Percentiles rank a stretch among this genome's conserved stretches.
phyloP scores from a whole-genome alignment of 148 eudicot genomes.

The Euryodendron excelsum region DNA sequence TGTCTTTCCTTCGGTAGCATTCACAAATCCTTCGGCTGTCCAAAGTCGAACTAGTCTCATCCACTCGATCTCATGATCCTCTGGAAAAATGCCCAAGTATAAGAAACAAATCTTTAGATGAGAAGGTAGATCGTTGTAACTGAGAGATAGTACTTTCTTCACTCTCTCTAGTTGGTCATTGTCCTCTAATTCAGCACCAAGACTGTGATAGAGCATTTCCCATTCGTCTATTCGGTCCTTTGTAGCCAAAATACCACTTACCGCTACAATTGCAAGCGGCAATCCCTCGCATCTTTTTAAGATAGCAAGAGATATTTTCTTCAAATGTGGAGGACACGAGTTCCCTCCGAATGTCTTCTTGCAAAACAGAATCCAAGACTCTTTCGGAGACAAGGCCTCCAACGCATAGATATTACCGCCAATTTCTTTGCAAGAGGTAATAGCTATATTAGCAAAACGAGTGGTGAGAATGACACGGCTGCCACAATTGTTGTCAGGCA shows the following conservation, averaged over 20 bases:
- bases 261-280: not conserved
- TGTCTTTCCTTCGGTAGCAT: too few relatives aligned
- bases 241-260: not conserved
- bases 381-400: not conserved
- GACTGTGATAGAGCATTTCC: not conserved
- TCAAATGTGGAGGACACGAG: not conserved
- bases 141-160: not conserved
- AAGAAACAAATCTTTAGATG: conserved; percentile 11
- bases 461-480: not conserved
- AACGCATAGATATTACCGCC: not conserved
- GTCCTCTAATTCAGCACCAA: not conserved
- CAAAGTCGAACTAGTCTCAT: too few relatives aligned
- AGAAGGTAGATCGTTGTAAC: conserved; percentile 3
- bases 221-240: not conserved
- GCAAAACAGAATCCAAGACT: conserved; percentile 1
- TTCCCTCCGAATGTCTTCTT: not conserved
- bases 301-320: not conserved
- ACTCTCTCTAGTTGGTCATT: not conserved
- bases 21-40: too few relatives aligned
- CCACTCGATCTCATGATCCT: not conserved
- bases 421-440: not conserved
- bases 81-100: conserved; percentile 10
- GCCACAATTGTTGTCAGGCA: not conserved
- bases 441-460: not conserved
- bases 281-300: not conserved